Conservation (phyloP, 2,329 filamentous ascomycete species). For the Talaromyces sp. region DNA sequence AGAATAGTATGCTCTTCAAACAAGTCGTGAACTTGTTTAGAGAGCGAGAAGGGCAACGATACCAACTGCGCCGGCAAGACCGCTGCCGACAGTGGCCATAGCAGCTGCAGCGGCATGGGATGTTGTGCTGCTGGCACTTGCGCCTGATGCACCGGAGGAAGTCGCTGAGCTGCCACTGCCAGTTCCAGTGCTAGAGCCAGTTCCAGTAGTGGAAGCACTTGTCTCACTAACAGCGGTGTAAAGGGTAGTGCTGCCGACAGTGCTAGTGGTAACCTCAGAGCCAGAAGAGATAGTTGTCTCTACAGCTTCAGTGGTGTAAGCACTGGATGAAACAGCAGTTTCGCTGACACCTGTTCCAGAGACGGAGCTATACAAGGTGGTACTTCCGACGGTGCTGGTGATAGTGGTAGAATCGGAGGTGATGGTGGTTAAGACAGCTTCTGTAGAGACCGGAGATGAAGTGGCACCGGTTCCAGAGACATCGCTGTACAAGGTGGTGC, state of each 20-base stretch:
- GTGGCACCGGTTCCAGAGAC: constrained; percentile 11
- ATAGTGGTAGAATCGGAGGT: constrained; percentile 19
- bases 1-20: not conserved
- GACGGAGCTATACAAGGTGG: constrained; percentile 20
- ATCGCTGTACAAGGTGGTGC: constrained; percentile 22
- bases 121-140: constrained; percentile 19
- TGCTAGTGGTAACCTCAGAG: constrained; percentile 18
- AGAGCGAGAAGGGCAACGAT: constrained; percentile 42
- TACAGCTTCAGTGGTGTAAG: constrained; percentile 17
- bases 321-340: constrained; percentile 23
- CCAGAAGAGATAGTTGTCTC: constrained; percentile 20
- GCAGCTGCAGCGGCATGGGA: constrained; percentile 28
- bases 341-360: constrained; percentile 21
- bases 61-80: constrained; percentile 40
- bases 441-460: constrained; percentile 21
- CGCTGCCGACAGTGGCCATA: constrained; percentile 31
- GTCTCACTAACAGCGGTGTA: constrained; percentile 20
- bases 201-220: constrained; percentile 11
- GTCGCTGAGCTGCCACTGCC: constrained; percentile 17
- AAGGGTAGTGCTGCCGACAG: constrained; percentile 26
- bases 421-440: constrained; percentile 17
- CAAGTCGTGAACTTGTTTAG: constrained; percentile 25
- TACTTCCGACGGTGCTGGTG: constrained; percentile 26
- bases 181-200: constrained; percentile 19
- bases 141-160: constrained; percentile 22